phyloP scores from a whole-genome alignment of 1,284 basidiomycete species.

The Xerocomus cyaneibrunnescens region DNA sequence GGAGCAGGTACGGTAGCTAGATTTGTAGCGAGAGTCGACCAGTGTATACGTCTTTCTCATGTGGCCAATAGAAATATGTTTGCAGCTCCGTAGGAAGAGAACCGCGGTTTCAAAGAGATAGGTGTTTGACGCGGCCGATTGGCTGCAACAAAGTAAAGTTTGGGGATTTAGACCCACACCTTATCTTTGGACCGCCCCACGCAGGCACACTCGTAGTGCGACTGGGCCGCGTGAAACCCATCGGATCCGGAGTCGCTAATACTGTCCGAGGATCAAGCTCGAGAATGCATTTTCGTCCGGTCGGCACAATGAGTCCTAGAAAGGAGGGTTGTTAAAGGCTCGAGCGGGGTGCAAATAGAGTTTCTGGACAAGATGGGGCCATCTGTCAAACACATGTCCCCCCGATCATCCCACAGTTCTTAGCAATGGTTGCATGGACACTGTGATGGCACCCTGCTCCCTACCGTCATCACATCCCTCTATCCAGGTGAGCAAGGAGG shows the following conservation, averaged over 20 bases:
- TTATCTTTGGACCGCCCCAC: conserved; percentile 1
- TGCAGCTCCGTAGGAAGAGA: not conserved
- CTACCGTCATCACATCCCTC: conserved; percentile 15
- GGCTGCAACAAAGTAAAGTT: not conserved
- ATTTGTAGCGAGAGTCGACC: not conserved
- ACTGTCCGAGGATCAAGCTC: conserved; percentile 16
- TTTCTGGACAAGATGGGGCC: conserved; percentile 1
- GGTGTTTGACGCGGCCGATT: conserved; percentile 5
- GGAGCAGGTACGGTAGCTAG: not conserved
- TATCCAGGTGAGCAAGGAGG: not conserved
- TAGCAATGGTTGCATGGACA: conserved; percentile 11
- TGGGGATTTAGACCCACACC: not conserved
- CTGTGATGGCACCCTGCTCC: conserved; percentile 1
- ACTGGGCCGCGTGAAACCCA: not conserved
- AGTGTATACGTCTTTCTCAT: conserved; percentile 6
- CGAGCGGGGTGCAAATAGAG: not conserved
- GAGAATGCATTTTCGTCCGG: not conserved
- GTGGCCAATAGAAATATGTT: not conserved
- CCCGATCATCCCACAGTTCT: conserved; percentile 9
- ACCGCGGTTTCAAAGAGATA: conserved; percentile 1
- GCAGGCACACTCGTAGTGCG: not conserved
- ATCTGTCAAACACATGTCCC: not conserved
- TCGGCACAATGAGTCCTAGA: not conserved
- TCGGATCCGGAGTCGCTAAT: not conserved
- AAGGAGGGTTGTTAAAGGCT: not conserved